A percentile compares a stretch with the other conserved stretches of the same genome.
These are phyloP conservation scores for Serpula lacrymans DNA, from an alignment of 768 basidiomycete species.

Conservation along the genomic window DNA sequence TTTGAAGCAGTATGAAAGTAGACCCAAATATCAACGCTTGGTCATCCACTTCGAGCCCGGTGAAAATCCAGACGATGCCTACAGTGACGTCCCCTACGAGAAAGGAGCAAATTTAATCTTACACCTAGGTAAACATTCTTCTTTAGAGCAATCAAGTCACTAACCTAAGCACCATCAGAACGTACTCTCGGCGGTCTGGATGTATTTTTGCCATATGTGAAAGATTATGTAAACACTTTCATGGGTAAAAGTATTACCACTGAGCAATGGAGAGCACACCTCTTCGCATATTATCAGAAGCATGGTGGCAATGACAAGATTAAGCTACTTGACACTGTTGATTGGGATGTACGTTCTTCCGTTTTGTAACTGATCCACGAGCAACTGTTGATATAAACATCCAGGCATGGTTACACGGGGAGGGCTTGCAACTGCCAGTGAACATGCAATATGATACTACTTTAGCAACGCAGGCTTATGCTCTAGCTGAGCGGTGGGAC, in stretches of 20 bases:
- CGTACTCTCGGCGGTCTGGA: constrained; percentile 76
- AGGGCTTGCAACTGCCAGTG: constrained; percentile 70
- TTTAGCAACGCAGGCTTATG: constrained; percentile 66
- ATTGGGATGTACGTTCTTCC: constrained; percentile 65
- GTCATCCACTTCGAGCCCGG: constrained; percentile 71
- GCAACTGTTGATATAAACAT: not conserved
- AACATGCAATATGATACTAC: constrained; percentile 72
- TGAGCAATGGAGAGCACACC: constrained; percentile 75
- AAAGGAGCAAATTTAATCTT: constrained; percentile 89
- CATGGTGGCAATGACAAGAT: constrained; percentile 60
- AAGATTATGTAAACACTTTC: constrained; percentile 79
- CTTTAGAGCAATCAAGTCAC: not conserved
- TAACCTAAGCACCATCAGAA: constrained; percentile 38
- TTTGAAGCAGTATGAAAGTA: constrained; percentile 53
- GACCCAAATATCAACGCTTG: constrained; percentile 73
- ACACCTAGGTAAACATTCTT: constrained; percentile 57
- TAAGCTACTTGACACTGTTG: constrained; percentile 60
- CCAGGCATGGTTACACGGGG: constrained; percentile 81
- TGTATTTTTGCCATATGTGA: constrained; percentile 79
- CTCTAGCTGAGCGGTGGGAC: constrained; percentile 74
- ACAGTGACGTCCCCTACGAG: constrained; percentile 75
- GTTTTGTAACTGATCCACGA: no score
- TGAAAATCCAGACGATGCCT: constrained; percentile 78
- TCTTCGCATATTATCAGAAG: constrained; percentile 65
- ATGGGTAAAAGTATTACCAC: constrained; percentile 83